Evolutionary conservation across 805 yeast genomes (phyloP), one percentile per base, ranked within the genome.

Genomic region (Candida odintsovae): DNA sequence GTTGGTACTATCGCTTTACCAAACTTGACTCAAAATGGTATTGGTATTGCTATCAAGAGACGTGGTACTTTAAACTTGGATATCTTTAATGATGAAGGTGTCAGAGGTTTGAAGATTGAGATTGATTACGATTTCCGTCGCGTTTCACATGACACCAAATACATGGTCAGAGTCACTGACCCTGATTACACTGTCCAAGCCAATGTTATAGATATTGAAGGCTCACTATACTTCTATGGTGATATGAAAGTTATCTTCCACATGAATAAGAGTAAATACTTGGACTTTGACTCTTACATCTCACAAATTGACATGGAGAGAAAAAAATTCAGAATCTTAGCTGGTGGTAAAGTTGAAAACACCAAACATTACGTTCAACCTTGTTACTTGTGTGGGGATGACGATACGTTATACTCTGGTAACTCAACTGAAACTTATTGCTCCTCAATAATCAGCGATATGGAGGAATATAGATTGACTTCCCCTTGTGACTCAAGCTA

Each of bases 221-320:
- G 57, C 31, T 59, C 53, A 26, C 57, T 48, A 40, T 63, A 63
- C 39, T 31, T 66, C 6, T 62, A 55, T 45, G 68, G 63, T 35
- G 58, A 62, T 7, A 47, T 66, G 44, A 63, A 59, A 26, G 47
- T 66, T 4, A 52, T 64, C 20, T 67, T 67, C 47, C 53, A 57
- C 37, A 51, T 28, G 31, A 13, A 13, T 3, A 28, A 7, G n/a
- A 28, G 31, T 11, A 13, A 11, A 13, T 7, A 28, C 31, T 28
- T 13, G n/a, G n/a, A 28, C 2, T 28, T 28, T n/a, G 7, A 13
- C 31, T 28, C 31, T 28, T 28, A 8, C 13, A 28, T 28, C 8
- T n/a, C 31, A 8, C 31, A 28, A 28, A 8, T 28, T 28, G 31
- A 28, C n/a, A 12, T 3, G 7, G 20, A 5, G 9, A 18, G 20